Evolutionary conservation across 768 basidiomycete genomes (phyloP).

Genomic region (Cystofilobasidium capitatum): DNA sequence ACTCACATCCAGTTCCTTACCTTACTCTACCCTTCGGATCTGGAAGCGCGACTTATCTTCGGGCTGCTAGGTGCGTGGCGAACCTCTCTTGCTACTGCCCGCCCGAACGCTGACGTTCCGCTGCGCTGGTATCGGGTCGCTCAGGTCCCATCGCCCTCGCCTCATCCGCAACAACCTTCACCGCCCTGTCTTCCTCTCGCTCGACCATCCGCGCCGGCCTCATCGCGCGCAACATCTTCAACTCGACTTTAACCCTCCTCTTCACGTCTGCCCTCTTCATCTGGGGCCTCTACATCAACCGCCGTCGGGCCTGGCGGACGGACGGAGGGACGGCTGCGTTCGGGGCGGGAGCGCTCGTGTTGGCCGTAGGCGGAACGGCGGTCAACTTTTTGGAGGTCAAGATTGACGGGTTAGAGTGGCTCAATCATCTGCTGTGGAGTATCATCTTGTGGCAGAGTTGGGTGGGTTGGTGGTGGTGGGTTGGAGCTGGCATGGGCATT

Average conservation of each 20-base stretch:
- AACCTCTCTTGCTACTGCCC: background rate
- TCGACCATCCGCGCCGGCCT: constrained; percentile 52
- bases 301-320: constrained; percentile 84
- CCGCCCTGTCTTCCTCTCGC: constrained; percentile 51
- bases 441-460: constrained; percentile 88
- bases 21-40: constrained; percentile 77
- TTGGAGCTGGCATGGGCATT: constrained; percentile 66
- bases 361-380: constrained; percentile 73
- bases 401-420: constrained; percentile 82
- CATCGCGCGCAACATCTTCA: constrained; percentile 84
- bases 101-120: background rate
- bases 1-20: constrained; percentile 98
- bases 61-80: constrained; percentile 58
- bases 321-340: constrained; percentile 95
- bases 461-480: constrained; percentile 90
- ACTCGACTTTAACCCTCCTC: constrained; percentile 87
- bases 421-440: constrained; percentile 78
- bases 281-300: constrained; percentile 87
- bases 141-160: constrained; percentile 73
- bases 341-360: constrained; percentile 66
- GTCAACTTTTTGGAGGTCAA: constrained; percentile 80
- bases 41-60: constrained; percentile 80
- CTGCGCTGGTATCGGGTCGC: background rate
- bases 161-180: constrained; percentile 71
- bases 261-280: constrained; percentile 81